Conservation (phyloP, 2,329 filamentous ascomycete species). For the Fusarium lyarnte region DNA sequence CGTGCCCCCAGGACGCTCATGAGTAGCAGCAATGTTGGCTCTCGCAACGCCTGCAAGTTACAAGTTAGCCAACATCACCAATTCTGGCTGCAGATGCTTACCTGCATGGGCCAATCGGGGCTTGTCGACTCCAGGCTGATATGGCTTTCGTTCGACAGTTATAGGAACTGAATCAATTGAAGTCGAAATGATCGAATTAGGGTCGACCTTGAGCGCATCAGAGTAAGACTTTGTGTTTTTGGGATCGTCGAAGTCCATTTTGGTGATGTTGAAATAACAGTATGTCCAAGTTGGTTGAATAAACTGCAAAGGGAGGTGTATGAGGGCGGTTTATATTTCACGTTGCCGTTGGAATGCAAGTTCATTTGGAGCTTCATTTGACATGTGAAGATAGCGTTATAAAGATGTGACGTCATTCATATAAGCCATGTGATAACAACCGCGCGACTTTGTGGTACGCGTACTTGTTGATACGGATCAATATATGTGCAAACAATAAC, state of each 20-base stretch:
- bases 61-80: too few relatives aligned
- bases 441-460: rapidly evolving
- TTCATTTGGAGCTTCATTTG: rapidly evolving
- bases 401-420: not conserved
- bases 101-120: rapidly evolving
- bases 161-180: not conserved
- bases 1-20: not conserved
- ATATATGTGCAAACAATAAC: rapidly evolving
- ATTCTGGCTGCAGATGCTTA: not conserved
- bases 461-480: rapidly evolving
- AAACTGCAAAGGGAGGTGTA: rapidly evolving
- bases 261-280: too few relatives aligned
- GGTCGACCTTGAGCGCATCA: rapidly evolving
- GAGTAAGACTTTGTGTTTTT: not conserved
- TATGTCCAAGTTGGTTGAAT: not conserved
- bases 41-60: not conserved
- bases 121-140: not conserved
- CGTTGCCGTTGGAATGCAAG: rapidly evolving
- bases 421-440: rapidly evolving
- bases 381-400: not conserved
- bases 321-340: not conserved
- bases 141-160: rapidly evolving
- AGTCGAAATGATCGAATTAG: rapidly evolving
- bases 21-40: not conserved
- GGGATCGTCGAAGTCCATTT: rapidly evolving